These are phyloP conservation scores for Tolypocladium capitatum DNA, from an alignment of 2,329 filamentous ascomycete genomes.

Conservation along the genomic window DNA sequence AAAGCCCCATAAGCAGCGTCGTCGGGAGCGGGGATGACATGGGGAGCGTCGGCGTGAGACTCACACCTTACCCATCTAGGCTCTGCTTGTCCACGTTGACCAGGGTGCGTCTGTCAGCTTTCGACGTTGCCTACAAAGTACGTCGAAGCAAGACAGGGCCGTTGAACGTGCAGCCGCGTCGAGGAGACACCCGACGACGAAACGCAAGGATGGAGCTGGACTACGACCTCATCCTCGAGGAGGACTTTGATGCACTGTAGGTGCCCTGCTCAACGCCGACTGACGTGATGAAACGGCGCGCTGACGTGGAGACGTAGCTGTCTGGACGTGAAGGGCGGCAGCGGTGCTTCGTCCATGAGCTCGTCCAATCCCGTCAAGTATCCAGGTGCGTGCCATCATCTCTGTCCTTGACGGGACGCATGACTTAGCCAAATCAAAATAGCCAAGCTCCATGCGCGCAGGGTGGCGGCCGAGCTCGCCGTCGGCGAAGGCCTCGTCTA, in stretches of 20 bases:
- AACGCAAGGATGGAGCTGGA: slow-evolving; percentile 4
- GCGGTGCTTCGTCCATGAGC: slow-evolving; percentile 5
- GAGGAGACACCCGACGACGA: neutral
- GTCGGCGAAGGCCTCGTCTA: slow-evolving; percentile 39
- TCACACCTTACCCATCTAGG: neutral
- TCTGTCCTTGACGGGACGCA: neutral
- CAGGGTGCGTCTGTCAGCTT: no score
- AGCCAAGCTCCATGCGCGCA: slow-evolving; percentile 46
- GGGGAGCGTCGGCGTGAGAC: no score
- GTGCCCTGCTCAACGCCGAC: slow-evolving; percentile 5
- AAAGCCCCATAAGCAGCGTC: no score
- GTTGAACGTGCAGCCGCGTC: no score
- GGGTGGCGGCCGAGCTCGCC: slow-evolving; percentile 38
- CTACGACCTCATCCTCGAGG: slow-evolving; percentile 27
- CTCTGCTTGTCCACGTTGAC: neutral
- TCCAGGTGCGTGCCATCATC: slow-evolving; percentile 17
- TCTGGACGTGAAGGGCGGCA: slow-evolving; percentile 23
- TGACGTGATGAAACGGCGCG: neutral
- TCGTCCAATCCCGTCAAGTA: slow-evolving; percentile 15
- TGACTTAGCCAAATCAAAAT: neutral
- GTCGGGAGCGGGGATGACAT: no score
- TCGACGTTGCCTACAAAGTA: no score
- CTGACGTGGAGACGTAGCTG: slow-evolving; percentile 8
- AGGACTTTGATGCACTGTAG: slow-evolving; percentile 45
- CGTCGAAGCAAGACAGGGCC: no score